These are phyloP conservation scores for Aspergillus ruber DNA, from an alignment of 2,329 filamentous ascomycete species.

Conservation along the genomic window DNA sequence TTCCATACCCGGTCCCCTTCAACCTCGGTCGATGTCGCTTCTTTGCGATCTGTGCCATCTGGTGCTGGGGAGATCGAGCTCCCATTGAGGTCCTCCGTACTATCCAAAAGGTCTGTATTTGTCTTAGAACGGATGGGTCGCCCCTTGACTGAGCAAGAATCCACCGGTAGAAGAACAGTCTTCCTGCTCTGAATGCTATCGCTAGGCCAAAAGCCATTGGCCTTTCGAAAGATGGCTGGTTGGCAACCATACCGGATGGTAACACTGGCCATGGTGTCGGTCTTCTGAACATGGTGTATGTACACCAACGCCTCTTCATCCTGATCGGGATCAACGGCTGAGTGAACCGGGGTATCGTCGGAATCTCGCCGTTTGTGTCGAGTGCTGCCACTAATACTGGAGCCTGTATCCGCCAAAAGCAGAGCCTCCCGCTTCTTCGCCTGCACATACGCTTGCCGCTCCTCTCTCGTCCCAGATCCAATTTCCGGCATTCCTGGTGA, in stretches of 20 bases:
- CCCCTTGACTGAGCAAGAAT: slow-evolving; percentile 80
- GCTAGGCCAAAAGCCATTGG: slow-evolving; percentile 91
- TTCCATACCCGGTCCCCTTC: slow-evolving; percentile 67
- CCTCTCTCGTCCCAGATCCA: slow-evolving; percentile 37
- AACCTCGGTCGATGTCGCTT: slow-evolving; percentile 24
- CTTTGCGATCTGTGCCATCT: slow-evolving; percentile 3
- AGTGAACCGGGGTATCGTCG: slow-evolving; percentile 25
- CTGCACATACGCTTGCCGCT: slow-evolving; percentile 40
- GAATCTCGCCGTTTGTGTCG: slow-evolving; percentile 44
- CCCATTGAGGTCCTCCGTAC: slow-evolving; percentile 25
- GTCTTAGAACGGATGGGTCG: slow-evolving; percentile 43
- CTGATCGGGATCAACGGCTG: slow-evolving; percentile 41
- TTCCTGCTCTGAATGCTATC: slow-evolving; percentile 83
- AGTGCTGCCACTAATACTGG: slow-evolving; percentile 27
- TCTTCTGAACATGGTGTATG: slow-evolving; percentile 73
- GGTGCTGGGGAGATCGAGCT: slow-evolving; percentile 28
- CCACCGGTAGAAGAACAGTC: slow-evolving; percentile 76
- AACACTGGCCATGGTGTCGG: slow-evolving; percentile 85
- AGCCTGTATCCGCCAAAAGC: slow-evolving; percentile 37
- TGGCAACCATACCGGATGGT: slow-evolving; percentile 85
- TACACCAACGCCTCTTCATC: slow-evolving; percentile 79
- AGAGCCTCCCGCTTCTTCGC: slow-evolving; percentile 44
- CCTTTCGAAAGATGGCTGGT: slow-evolving; percentile 72
- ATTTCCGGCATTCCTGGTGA: slow-evolving; percentile 23
- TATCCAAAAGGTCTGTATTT: slow-evolving; percentile 19